These are phyloP conservation scores for Agaricales sp. DNA, from an alignment of 1,284 basidiomycete genomes.

Conservation along the genomic window DNA sequence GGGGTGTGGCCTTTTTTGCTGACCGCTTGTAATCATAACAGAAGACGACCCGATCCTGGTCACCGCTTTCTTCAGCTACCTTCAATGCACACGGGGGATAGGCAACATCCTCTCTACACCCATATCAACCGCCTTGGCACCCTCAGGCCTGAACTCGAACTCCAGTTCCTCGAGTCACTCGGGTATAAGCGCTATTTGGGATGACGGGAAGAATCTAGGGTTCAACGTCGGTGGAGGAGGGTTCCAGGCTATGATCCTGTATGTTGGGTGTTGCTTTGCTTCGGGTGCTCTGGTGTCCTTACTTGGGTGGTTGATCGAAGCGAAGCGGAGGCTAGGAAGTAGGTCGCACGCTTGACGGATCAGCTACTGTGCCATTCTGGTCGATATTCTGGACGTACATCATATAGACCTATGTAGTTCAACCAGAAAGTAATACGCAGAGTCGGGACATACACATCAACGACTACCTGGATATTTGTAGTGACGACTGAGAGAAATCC, in stretches of 20 bases:
- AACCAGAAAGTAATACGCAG: too few relatives aligned
- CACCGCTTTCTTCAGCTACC: constrained; percentile 25
- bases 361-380: background rate
- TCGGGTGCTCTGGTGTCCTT: constrained; percentile 19
- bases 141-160: background rate
- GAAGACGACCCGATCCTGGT: constrained; percentile 25
- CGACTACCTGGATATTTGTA: too few relatives aligned
- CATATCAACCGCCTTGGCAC: constrained; percentile 23
- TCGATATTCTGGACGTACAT: too few relatives aligned
- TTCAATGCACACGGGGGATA: constrained; percentile 26
- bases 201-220: constrained; percentile 10
- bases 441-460: too few relatives aligned
- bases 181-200: background rate
- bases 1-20: background rate
- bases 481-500: too few relatives aligned
- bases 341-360: too few relatives aligned
- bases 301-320: constrained; percentile 14
- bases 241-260: constrained; percentile 24
- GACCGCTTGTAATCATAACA: constrained; percentile 8
- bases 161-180: background rate
- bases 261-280: constrained; percentile 26
- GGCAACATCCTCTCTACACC: constrained; percentile 32
- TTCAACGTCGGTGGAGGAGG: constrained; percentile 23
- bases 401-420: too few relatives aligned
- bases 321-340: background rate